Evolutionary conservation across 441 rosid species (phyloP).

Genomic region (Iberis amara): DNA sequence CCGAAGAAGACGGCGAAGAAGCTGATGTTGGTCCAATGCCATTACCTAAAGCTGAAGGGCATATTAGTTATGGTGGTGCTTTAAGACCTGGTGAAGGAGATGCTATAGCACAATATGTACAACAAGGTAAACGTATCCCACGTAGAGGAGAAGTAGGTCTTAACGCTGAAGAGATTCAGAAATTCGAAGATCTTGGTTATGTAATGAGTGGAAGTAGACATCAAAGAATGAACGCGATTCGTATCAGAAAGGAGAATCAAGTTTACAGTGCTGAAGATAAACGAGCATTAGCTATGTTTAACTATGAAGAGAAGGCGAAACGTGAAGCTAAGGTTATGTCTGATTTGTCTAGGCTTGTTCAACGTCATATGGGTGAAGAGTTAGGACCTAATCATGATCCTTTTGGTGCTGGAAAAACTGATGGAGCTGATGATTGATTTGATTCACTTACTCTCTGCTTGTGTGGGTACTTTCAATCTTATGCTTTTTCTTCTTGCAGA

Average conservation of each 20-base stretch:
- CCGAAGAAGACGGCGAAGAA: slow-evolving; percentile 46
- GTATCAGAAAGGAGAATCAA: slow-evolving; percentile 95
- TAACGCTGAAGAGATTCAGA: slow-evolving; percentile 85
- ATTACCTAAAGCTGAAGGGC: slow-evolving; percentile 81
- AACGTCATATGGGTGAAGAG: slow-evolving; percentile 91
- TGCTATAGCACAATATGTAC: slow-evolving; percentile 91
- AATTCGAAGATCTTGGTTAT: slow-evolving; percentile 84
- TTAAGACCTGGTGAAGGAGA: slow-evolving; percentile 97
- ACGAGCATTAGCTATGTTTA: slow-evolving; percentile 89
- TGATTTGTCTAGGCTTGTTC: slow-evolving; percentile 82
- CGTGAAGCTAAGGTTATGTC: slow-evolving; percentile 96
- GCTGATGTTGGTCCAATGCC: slow-evolving; percentile 83
- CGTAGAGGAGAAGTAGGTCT: slow-evolving; percentile 99
- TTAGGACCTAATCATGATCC: slow-evolving; percentile 88
- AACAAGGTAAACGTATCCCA: slow-evolving; percentile 96
- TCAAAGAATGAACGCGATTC: slow-evolving; percentile 95
- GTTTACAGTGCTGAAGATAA: slow-evolving; percentile 95
- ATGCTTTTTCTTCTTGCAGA: slow-evolving; percentile 20
- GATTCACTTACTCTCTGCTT: neutral
- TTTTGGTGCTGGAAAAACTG: slow-evolving; percentile 58
- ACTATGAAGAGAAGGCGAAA: slow-evolving; percentile 90
- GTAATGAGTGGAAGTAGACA: slow-evolving; percentile 99
- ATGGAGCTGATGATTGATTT: slow-evolving; percentile 60
- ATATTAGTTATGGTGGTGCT: slow-evolving; percentile 91
- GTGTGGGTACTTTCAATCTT: slow-evolving; percentile 29